phyloP scores from a whole-genome alignment of 2,329 filamentous ascomycete genomes.

The Teratosphaeria gauchensis region DNA sequence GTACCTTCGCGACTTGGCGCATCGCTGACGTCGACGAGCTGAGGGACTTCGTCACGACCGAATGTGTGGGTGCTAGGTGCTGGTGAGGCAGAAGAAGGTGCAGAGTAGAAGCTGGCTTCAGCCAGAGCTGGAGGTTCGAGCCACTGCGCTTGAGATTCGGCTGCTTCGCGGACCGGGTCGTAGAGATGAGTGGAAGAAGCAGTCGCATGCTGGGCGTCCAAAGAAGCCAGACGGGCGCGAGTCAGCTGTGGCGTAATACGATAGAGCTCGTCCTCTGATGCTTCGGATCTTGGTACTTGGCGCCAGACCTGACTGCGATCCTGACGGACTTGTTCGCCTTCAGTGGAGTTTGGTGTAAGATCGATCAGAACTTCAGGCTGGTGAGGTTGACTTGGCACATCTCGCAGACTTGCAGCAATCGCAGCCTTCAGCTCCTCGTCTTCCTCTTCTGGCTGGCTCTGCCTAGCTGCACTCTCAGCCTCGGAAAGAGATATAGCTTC shows the following conservation, averaged over 20 bases:
- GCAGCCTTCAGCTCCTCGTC: slow-evolving; percentile 25
- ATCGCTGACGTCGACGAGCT: slow-evolving; percentile 13
- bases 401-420: slow-evolving; percentile 25
- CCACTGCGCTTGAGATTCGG: slow-evolving; percentile 2
- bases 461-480: slow-evolving; percentile 20
- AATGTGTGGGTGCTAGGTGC: slow-evolving; percentile 9
- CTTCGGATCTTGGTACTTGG: slow-evolving; percentile 6
- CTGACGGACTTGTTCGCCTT: slow-evolving; percentile 6
- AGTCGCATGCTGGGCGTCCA: slow-evolving; percentile 9
- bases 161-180: slow-evolving; percentile 24
- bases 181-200: slow-evolving; percentile 8
- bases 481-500: slow-evolving; percentile 26
- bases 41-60: slow-evolving; percentile 3
- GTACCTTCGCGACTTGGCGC: slow-evolving; percentile 6
- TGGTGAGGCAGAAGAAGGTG: slow-evolving; percentile 13
- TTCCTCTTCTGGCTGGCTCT: slow-evolving; percentile 13
- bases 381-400: slow-evolving; percentile 15
- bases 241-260: slow-evolving; percentile 24
- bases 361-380: slow-evolving; percentile 18
- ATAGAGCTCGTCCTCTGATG: slow-evolving; percentile 22
- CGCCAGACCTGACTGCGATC: not conserved
- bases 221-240: slow-evolving; percentile 20
- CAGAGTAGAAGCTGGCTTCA: slow-evolving; percentile 23
- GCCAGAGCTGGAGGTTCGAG: slow-evolving; percentile 5
- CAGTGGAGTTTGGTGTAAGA: slow-evolving; percentile 11